Percentiles rank a stretch among this genome's conserved stretches.
Evolutionary conservation across 2,329 filamentous ascomycete genomes (phyloP).

Genomic region (Biscogniauxia marginata): DNA sequence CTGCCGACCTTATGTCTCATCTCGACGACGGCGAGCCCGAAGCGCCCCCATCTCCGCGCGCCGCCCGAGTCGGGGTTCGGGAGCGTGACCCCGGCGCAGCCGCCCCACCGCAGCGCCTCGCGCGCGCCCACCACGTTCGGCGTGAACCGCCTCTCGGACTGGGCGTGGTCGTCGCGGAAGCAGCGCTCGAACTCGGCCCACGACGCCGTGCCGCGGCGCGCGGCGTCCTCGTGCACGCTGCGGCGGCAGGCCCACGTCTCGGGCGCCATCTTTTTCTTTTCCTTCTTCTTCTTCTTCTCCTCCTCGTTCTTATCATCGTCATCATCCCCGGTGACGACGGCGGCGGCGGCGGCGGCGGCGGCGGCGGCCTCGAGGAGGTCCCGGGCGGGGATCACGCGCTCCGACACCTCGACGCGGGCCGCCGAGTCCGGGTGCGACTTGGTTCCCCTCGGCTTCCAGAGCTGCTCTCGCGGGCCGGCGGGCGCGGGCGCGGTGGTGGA

Average conservation of each 20-base stretch:
- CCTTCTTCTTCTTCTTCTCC: neutral
- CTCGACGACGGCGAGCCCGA: constrained; percentile 56
- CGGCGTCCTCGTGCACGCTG: constrained; percentile 57
- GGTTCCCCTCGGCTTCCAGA: constrained; percentile 51
- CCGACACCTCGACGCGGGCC: constrained; percentile 52
- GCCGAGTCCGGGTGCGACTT: constrained; percentile 50
- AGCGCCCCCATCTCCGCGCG: constrained; percentile 44
- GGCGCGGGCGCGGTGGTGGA: constrained; percentile 11
- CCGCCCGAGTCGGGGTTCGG: too few species aligned
- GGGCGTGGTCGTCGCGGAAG: constrained; percentile 58
- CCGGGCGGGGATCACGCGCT: constrained; percentile 46
- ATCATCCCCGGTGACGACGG: too few species aligned
- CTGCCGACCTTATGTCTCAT: constrained; percentile 63
- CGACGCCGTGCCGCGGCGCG: constrained; percentile 51
- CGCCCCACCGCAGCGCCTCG: constrained; percentile 48
- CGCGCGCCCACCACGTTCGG: constrained; percentile 51
- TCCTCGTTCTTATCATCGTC: constrained; percentile 10
- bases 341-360: neutral
- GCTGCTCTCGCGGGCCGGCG: constrained; percentile 36
- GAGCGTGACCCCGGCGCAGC: constrained; percentile 37
- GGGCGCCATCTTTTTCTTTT: neutral
- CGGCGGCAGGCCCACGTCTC: constrained; percentile 66
- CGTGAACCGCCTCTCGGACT: constrained; percentile 58
- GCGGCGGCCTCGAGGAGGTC: constrained; percentile 41
- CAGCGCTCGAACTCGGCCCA: constrained; percentile 63